Conservation (phyloP, 1,139 yeast species). For the Cylindricascospora bacillispora region DNA sequence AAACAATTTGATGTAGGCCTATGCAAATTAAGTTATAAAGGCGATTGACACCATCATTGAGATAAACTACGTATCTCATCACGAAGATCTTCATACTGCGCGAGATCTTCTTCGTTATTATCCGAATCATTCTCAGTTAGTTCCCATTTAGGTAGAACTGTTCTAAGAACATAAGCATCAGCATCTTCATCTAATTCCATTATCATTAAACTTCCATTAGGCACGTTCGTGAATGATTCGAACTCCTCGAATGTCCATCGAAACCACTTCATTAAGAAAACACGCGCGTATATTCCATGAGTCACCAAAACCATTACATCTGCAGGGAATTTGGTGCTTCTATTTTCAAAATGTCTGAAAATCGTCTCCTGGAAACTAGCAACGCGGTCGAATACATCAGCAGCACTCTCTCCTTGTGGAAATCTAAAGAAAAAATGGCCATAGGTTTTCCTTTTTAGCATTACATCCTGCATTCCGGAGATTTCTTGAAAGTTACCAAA, state of each 20-base stretch:
- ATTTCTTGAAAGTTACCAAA: conserved; percentile 73
- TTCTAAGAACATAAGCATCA: conserved; percentile 37
- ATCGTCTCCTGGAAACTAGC: conserved; percentile 81
- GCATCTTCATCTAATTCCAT: conserved; percentile 48
- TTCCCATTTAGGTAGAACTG: conserved; percentile 51
- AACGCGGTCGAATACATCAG: conserved; percentile 84
- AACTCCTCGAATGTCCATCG: conserved; percentile 85
- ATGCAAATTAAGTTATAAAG: too few relatives aligned
- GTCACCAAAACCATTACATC: conserved; percentile 67
- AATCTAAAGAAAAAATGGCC: conserved; percentile 88
- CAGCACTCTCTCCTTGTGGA: conserved; percentile 91
- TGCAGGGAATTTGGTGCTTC: conserved; percentile 17
- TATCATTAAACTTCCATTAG: conserved; percentile 68
- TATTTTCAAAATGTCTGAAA: conserved; percentile 59
- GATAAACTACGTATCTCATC: too few relatives aligned
- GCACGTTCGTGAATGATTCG: conserved; percentile 68
- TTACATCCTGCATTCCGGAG: conserved; percentile 49
- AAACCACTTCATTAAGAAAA: conserved; percentile 85
- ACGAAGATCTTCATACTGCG: too few relatives aligned
- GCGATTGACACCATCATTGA: too few relatives aligned
- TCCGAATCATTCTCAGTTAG: too few relatives aligned
- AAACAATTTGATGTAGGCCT: too few relatives aligned
- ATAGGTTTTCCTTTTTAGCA: conserved; percentile 70
- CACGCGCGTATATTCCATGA: conserved; percentile 91
- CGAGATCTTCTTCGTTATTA: too few relatives aligned